These are phyloP conservation scores for Penicillium maclennaniae DNA, from an alignment of 495 filamentous ascomycete species.

Conservation along the genomic window DNA sequence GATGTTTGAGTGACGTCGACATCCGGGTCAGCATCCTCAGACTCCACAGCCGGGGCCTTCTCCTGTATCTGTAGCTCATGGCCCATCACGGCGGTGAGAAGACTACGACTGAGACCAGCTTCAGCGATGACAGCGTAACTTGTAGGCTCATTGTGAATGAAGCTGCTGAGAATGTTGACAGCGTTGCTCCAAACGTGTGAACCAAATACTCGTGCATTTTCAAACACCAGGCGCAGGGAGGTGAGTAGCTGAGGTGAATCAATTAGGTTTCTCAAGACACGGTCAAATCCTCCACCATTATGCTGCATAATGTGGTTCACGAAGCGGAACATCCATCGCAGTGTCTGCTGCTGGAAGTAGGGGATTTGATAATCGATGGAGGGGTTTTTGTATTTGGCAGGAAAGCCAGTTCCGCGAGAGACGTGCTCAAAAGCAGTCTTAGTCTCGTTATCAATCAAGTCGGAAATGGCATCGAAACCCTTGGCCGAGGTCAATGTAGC, in stretches of 20 bases:
- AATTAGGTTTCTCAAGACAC: constrained; percentile 85
- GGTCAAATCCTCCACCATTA: constrained; percentile 78
- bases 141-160: constrained; percentile 98
- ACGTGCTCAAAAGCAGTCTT: constrained; percentile 63
- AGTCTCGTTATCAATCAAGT: constrained; percentile 78
- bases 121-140: constrained; percentile 95
- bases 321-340: constrained; percentile 93
- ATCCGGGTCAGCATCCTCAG: constrained; percentile 21
- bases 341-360: constrained; percentile 83
- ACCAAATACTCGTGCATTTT: constrained; percentile 73
- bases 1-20: constrained; percentile 19
- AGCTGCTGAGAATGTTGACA: constrained; percentile 84
- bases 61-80: constrained; percentile 31
- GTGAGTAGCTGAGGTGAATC: constrained; percentile 82
- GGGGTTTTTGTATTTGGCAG: constrained; percentile 69
- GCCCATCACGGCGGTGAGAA: constrained; percentile 77
- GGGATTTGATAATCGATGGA: constrained; percentile 89
- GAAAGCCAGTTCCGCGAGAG: constrained; percentile 66
- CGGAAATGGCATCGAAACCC: constrained; percentile 81
- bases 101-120: constrained; percentile 79
- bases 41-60: constrained; percentile 27
- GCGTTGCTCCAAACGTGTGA: constrained; percentile 91
- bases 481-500: constrained; percentile 70
- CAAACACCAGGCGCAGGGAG: constrained; percentile 76
- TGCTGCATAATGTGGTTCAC: constrained; percentile 92